Conservation (phyloP, 2,329 filamentous ascomycete species). For the Penicillium sp. region DNA sequence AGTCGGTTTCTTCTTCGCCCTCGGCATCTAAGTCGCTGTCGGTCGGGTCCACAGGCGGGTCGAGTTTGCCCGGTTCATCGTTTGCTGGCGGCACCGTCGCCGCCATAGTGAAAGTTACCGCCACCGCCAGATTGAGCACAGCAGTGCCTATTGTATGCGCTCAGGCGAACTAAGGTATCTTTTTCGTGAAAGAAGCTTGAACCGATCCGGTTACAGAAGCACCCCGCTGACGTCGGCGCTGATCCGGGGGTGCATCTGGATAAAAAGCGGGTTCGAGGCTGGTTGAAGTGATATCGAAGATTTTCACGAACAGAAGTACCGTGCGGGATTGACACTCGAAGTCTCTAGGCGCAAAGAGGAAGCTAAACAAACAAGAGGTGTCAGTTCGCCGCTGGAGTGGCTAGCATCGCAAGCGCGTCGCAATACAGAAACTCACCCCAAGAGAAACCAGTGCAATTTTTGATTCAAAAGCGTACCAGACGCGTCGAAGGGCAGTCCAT, state of each 20-base stretch:
- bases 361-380: constrained; percentile 19
- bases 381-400: constrained; percentile 15
- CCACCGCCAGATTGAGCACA: constrained; percentile 38
- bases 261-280: constrained; percentile 2
- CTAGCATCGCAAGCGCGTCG: constrained; percentile 20
- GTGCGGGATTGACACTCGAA: not conserved
- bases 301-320: not conserved
- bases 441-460: not conserved
- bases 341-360: constrained; percentile 12
- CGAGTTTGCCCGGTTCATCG: constrained; percentile 33
- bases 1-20: constrained; percentile 44
- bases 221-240: constrained; percentile 28
- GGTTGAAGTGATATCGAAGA: not conserved
- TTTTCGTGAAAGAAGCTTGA: constrained; percentile 18
- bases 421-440: constrained; percentile 15
- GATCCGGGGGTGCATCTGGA: constrained; percentile 25
- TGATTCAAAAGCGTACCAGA: constrained; percentile 22
- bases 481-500: constrained; percentile 27
- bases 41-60: constrained; percentile 32
- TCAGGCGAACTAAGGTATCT: constrained; percentile 4
- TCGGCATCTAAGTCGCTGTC: constrained; percentile 47
- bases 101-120: constrained; percentile 41
- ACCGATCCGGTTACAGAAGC: constrained; percentile 30
- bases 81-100: constrained; percentile 41
- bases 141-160: constrained; percentile 7